Percentiles rank a stretch among this genome's conserved stretches.
Evolutionary conservation across 139 green algal species (phyloP).

Genomic region (Auxenochlorella pyrenoidosa): DNA sequence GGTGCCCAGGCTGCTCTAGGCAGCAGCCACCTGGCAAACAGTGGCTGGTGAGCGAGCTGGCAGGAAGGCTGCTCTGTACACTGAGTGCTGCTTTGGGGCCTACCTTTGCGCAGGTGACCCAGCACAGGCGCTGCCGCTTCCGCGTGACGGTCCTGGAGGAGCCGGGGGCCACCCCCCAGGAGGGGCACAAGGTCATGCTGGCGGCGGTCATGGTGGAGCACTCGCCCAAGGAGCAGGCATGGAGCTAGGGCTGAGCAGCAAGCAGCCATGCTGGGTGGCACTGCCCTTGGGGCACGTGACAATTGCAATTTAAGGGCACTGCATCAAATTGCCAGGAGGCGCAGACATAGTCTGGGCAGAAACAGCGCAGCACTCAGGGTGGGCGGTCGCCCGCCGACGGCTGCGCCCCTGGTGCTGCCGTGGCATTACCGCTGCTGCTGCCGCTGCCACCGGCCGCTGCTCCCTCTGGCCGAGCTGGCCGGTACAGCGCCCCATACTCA

Average conservation of each 20-base stretch:
- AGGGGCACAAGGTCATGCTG: constrained; percentile 30
- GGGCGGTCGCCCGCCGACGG: background rate
- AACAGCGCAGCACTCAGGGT: background rate
- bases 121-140: constrained; percentile 14
- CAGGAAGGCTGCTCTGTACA: too few species aligned
- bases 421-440: background rate
- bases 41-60: too few species aligned
- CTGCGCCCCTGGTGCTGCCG: background rate
- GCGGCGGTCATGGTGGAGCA: background rate
- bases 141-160: background rate
- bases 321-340: too few species aligned
- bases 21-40: background rate
- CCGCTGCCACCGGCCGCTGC: background rate
- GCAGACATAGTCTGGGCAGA: background rate
- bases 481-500: background rate
- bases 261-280: background rate
- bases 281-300: too few species aligned
- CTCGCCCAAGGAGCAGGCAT: background rate
- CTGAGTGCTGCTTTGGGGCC: too few species aligned
- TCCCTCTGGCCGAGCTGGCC: background rate
- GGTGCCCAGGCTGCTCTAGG: background rate
- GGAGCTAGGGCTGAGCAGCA: background rate
- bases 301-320: too few species aligned
- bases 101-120: background rate
- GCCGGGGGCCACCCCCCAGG: background rate